Evolutionary conservation across 2,329 filamentous ascomycete genomes (phyloP).

Genomic region (Fragosphaeria purpurea): DNA sequence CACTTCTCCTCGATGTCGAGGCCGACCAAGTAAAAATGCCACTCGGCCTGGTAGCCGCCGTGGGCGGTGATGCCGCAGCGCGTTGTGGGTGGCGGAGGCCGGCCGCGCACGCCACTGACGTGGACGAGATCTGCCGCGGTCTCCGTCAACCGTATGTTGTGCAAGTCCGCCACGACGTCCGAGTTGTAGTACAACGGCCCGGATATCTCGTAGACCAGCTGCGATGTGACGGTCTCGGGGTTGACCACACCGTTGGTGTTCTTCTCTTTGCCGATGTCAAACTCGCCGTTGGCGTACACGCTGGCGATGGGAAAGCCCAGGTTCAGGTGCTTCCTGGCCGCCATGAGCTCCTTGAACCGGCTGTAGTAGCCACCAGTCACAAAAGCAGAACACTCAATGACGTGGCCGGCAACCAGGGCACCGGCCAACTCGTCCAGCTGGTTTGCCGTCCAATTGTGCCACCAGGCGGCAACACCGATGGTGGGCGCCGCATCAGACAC

Average conservation of each 20-base stretch:
- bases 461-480: conserved; percentile 14
- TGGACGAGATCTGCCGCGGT: conserved; percentile 19
- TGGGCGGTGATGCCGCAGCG: conserved; percentile 26
- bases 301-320: conserved; percentile 17
- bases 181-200: conserved; percentile 27
- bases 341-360: conserved; percentile 19
- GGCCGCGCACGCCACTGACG: conserved; percentile 21
- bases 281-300: conserved; percentile 7
- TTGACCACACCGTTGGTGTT: conserved; percentile 16
- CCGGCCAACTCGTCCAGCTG: conserved; percentile 14
- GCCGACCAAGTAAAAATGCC: conserved; percentile 5
- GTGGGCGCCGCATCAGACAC: conserved; percentile 14
- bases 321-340: conserved; percentile 4
- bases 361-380: conserved; percentile 20
- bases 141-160: conserved; percentile 34
- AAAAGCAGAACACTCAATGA: conserved; percentile 18
- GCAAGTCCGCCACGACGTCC: conserved; percentile 24
- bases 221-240: conserved; percentile 12
- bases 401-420: conserved; percentile 15
- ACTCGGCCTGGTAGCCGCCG: conserved; percentile 16
- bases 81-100: conserved; percentile 26
- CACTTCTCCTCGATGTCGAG: conserved; percentile 9
- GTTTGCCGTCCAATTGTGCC: conserved; percentile 13
- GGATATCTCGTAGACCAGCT: conserved; percentile 27
- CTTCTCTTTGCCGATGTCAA: conserved; percentile 15